Base-by-base conservation (phyloP, 441 rosid genomes). In the Kokia cookei region DNA sequence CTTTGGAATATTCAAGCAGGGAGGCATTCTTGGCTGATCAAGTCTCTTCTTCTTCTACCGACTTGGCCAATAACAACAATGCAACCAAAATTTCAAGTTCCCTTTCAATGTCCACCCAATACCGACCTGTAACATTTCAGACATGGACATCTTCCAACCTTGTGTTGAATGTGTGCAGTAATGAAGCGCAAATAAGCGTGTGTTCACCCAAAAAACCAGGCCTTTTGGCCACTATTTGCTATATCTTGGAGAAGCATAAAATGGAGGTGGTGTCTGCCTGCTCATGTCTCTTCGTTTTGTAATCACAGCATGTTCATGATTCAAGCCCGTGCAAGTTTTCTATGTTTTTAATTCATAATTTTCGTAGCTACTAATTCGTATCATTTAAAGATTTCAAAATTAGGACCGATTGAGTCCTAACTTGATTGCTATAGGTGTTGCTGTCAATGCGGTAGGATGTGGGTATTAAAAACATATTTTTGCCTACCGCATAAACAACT, bases 81-180 rank as follows among this genome's bases (percentile, higher is more conserved):
- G 66, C 40, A 40, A 26, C 74, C 8, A 71, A 69, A 26, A 13
- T 77, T 59, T 75, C 83, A 5, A 75, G 65, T 17, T 72, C 79
- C 7, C 27, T 69, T 76, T 66, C 82, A 10, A 53, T 76, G 15
- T 61, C 77, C 6, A 32, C 6, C 37, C 72, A 72, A 71, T 58
- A 7, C 53, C 6, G 35, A 32, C 86, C 90, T 7, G 73, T 74
- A 7, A 64, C 27, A 1, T 94, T 93, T 13, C 85, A 86, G 65
- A 89, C 90, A 8, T 94, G 98, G 98, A 73, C 82, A 47, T 86
- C 99, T 14, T 61, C 86, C 19, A 92, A 91, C 69, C 86, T 94
- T 5, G 88, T 89, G 47, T 57, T 94, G 79, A 94, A 80, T 78
- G 74, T 91, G 7, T 86, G 88, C 64, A 92, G 91, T 0, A 84